Evolutionary conservation across 768 basidiomycete species (phyloP), one percentile per base, ranked within the genome.

Genomic region (Exidia glandulosa): DNA sequence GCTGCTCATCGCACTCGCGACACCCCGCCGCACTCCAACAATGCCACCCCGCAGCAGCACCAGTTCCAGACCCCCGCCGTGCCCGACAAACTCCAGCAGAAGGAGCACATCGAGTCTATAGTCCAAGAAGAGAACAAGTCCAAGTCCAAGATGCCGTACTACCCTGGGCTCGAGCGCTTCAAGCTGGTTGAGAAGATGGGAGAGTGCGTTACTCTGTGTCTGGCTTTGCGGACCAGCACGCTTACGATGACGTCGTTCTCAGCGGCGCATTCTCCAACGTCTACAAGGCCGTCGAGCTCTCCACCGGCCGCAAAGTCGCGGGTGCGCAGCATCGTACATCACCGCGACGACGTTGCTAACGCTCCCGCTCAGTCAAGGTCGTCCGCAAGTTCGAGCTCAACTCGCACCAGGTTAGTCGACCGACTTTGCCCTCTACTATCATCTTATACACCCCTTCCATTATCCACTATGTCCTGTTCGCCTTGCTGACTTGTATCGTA

Each of bases 241-340:
- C 32, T 61, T 45, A 58, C 61, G 37, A 60, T 71, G 61, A 32
- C 67, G 65, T 45, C n/a, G n/a, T n/a, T n/a, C n/a, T n/a, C 66
- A 90, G 86, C 67, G 95, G 95, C 61, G 95, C 95, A 47, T 99
- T 99, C 71, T 97, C 94, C n/a, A 92, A 96, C 69, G 95, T 99
- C 9, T 99, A 95, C 80, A 90, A 90, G 70, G 95, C 93, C 14
- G 66, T 87, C 59, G 89, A 97, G 70, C 77, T 82, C 55, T 75
- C 78, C 36, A 86, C 85, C 12, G 85, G 85, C 45, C 80, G 85
- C 67, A 87, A 85, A 71, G 87, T 94, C 48, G 94, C 94, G 64
- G 87, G 94, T 87, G 70, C 65, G 80, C 78, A 27, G 59, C 60
- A 63, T 32, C 48, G 45, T 33, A 31, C 50, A 27, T 54, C 50